Base-by-base conservation (phyloP, 805 yeast species). In the Pichia cephalocereana region DNA sequence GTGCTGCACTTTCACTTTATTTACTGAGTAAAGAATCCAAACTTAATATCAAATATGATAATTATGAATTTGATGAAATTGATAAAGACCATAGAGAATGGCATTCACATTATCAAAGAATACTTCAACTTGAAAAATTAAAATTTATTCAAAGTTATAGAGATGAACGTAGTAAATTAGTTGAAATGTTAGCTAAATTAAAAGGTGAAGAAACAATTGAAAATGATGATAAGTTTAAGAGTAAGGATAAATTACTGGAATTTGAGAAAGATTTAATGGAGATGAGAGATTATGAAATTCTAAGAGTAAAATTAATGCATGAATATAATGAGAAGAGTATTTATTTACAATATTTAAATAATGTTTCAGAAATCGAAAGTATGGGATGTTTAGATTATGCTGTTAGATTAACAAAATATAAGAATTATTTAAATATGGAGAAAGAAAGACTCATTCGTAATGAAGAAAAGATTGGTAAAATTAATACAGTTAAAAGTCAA, bases 181-280 rank as follows among this genome's bases (percentile, higher is more conserved):
- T 48, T 26, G 39, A 49, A 12, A 44, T 54, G 39, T 46, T 55
- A 19, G 51, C 55, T 41, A 11, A 38, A 23, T 7, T 49, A 39
- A 46, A 46, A 34, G 11, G 10, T 32, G 32, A 34, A 10, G 37
- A 49, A 34, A 57, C 59, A 8, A 30, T 58, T 9, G n/a, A 26
- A n/a, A 30, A 42, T 38, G 26, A 30, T 19, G 64, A 61, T 36
- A 56, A 56, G 30, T 34, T 8, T 15, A 8, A 9, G 12, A 17
- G 12, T 31, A 18, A 28, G 9, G 37, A 49, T 38, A 57, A 60
- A 8, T 37, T 59, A 10, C 12, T 30, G 8, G 40, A 42, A 28
- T 38, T 38, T 19, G 64, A 61, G 37, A 56, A 56, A 31, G 72
- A 70, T 52, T 43, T 67, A 38, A 49, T 50, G 5, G 74, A 70